Percentiles rank a stretch among this genome's conserved stretches.
phyloP scores from a whole-genome alignment of 306 rosid genomes.

The Inga leiocalycina region DNA sequence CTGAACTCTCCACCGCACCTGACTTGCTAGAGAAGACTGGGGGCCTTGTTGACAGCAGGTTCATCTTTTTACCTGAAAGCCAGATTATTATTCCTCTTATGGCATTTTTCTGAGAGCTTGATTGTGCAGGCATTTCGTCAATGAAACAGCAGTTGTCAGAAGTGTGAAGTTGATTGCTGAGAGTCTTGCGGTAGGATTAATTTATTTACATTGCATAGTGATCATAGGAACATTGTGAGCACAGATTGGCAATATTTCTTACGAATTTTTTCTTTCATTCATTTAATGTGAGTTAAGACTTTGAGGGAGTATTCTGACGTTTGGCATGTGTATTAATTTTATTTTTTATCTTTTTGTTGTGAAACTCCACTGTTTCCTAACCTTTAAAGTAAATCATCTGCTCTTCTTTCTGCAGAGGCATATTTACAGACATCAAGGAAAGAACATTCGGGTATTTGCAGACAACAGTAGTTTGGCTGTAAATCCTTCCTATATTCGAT shows the following conservation, averaged over 20 bases:
- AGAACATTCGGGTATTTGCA: constrained; percentile 73
- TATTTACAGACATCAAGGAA: constrained; percentile 85
- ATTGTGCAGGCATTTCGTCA: constrained; percentile 69
- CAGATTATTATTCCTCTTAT: constrained; percentile 22
- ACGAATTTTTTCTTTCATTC: background rate
- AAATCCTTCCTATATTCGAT: constrained; percentile 82
- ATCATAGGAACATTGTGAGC: constrained; percentile 2
- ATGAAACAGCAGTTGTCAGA: constrained; percentile 69
- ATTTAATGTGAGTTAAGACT: background rate
- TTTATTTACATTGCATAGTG: constrained; percentile 6
- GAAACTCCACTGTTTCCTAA: background rate
- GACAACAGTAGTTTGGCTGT: constrained; percentile 85
- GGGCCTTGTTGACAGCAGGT: constrained; percentile 90
- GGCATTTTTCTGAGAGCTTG: constrained; percentile 44
- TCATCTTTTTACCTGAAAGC: constrained; percentile 33
- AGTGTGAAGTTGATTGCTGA: constrained; percentile 93
- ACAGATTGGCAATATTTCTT: background rate
- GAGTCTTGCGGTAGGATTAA: constrained; percentile 84
- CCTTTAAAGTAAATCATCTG: constrained; percentile 20
- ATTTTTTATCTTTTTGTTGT: background rate
- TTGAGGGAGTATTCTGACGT: constrained; percentile 4
- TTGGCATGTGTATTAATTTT: constrained; percentile 4
- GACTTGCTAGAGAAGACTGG: constrained; percentile 87
- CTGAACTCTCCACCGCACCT: constrained; percentile 79
- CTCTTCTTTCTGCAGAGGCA: constrained; percentile 74